These are phyloP conservation scores for Hypoxylon rickii DNA, from an alignment of 495 filamentous ascomycete species.

Conservation along the genomic window DNA sequence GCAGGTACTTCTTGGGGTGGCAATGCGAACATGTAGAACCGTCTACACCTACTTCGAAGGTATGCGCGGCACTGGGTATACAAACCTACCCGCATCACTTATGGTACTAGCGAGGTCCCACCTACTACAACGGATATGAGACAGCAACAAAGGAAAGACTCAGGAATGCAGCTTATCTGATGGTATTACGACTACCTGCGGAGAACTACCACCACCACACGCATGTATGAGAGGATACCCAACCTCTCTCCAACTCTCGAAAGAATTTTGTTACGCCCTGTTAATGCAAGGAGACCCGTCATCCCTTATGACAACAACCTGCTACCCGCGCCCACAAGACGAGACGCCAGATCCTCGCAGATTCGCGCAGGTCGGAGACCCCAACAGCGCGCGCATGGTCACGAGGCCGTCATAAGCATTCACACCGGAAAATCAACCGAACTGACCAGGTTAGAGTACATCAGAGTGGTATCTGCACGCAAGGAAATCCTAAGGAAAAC, in stretches of 20 bases:
- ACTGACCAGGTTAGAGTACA: conserved; percentile 35
- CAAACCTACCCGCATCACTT: no score
- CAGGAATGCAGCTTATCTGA: neutral
- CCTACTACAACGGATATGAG: no score
- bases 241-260: conserved; percentile 12
- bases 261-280: conserved; percentile 41
- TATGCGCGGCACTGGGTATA: no score
- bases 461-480: conserved; percentile 37
- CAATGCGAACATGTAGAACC: no score
- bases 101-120: no score
- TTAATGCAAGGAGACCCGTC: conserved; percentile 54
- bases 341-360: conserved; percentile 45
- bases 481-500: conserved; percentile 34
- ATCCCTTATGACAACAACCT: conserved; percentile 47
- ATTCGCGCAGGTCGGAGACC: conserved; percentile 47
- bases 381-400: conserved; percentile 20
- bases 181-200: conserved; percentile 16
- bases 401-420: conserved; percentile 16
- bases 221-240: conserved; percentile 23
- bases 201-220: conserved; percentile 3
- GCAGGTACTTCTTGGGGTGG: no score
- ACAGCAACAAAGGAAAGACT: neutral
- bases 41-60: no score
- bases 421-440: conserved; percentile 21
- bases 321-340: conserved; percentile 39